Conservation (phyloP, 2,329 filamentous ascomycete species). For the Botrytis paeoniae region DNA sequence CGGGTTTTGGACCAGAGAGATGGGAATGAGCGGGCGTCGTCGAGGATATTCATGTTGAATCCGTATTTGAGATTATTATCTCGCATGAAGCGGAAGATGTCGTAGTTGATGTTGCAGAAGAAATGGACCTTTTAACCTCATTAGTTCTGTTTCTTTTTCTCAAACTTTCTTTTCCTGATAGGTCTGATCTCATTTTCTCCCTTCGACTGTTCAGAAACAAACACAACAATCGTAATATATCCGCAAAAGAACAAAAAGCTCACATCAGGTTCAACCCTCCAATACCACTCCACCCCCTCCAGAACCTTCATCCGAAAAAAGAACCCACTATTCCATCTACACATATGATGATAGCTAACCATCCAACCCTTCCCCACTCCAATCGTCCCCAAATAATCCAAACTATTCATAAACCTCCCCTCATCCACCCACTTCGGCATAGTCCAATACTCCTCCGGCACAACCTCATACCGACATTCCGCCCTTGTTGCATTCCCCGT, state of each 20-base stretch:
- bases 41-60: conserved; percentile 81
- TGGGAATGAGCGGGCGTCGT: conserved; percentile 88
- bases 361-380: conserved; percentile 98
- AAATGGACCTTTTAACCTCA: conserved; percentile 48
- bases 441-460: conserved; percentile 89
- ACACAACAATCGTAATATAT: not conserved
- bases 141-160: not conserved
- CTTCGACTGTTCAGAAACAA: not conserved
- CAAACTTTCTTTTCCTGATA: not conserved
- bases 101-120: conserved; percentile 68
- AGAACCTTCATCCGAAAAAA: conserved; percentile 78
- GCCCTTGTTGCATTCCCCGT: conserved; percentile 69
- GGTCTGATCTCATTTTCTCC: not conserved
- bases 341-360: conserved; percentile 97
- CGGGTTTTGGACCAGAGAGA: conserved; percentile 92
- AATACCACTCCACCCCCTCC: conserved; percentile 57
- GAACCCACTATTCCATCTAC: conserved; percentile 82
- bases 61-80: conserved; percentile 81
- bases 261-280: conserved; percentile 59
- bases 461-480: conserved; percentile 67
- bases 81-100: conserved; percentile 82
- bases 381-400: conserved; percentile 84
- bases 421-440: conserved; percentile 94
- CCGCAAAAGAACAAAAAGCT: conserved; percentile 30
- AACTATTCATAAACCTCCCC: conserved; percentile 81